Evolutionary conservation across 768 basidiomycete genomes (phyloP).

Genomic region (Agaricus sinodeliciosus): DNA sequence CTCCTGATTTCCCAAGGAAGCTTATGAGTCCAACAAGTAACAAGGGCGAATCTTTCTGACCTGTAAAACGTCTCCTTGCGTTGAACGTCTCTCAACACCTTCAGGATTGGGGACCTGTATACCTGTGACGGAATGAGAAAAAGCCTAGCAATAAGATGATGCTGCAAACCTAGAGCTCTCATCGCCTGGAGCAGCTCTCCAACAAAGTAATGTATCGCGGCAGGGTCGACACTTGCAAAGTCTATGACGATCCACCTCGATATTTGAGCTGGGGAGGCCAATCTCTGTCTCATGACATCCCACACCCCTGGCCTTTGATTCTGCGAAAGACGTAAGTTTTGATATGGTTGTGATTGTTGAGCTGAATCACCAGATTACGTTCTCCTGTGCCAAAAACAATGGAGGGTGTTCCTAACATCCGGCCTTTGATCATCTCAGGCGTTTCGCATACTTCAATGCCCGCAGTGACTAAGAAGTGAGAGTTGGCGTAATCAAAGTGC

Average conservation of each 20-base stretch:
- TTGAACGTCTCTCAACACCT: background rate
- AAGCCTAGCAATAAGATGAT: background rate
- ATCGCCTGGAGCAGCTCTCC: slow-evolving; percentile 18
- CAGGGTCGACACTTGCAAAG: slow-evolving; percentile 16
- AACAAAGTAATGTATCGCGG: slow-evolving; percentile 15
- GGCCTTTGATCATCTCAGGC: slow-evolving; percentile 28
- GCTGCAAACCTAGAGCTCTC: slow-evolving; percentile 17
- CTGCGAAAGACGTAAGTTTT: background rate
- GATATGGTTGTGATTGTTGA: background rate
- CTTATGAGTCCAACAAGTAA: too few relatives aligned
- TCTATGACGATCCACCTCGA: slow-evolving; percentile 19
- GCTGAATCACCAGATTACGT: background rate
- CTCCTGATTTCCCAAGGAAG: background rate
- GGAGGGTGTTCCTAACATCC: slow-evolving; percentile 25
- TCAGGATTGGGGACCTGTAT: background rate
- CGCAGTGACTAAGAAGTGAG: slow-evolving; percentile 34
- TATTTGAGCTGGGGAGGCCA: slow-evolving; percentile 15
- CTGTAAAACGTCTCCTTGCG: background rate
- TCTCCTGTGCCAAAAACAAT: slow-evolving; percentile 22
- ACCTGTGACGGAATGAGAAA: background rate
- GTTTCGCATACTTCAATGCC: slow-evolving; percentile 25
- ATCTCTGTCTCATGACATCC: slow-evolving; percentile 24
- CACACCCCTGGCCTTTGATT: slow-evolving; percentile 19
- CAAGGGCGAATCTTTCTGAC: background rate
- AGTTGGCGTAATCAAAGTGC: slow-evolving; percentile 29